Evolutionary conservation across 2,329 filamentous ascomycete species (phyloP).

Genomic region (Zymoseptoria brevis): DNA sequence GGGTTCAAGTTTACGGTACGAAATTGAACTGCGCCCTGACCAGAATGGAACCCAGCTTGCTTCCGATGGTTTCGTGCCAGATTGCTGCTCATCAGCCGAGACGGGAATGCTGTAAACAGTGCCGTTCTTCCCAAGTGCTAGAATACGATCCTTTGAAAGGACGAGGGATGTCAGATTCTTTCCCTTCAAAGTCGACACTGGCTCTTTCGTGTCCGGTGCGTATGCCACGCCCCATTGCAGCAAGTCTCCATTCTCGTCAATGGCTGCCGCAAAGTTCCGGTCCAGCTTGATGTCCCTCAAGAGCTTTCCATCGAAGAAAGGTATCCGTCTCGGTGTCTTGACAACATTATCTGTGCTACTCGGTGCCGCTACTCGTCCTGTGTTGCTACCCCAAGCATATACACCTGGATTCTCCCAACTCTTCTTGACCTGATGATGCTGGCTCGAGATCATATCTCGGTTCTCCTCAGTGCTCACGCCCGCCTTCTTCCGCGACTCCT

Average conservation of each 20-base stretch:
- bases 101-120: slow-evolving; percentile 78
- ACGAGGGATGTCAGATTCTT: slow-evolving; percentile 71
- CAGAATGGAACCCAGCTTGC: slow-evolving; percentile 68
- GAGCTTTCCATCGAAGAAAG: slow-evolving; percentile 75
- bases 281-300: slow-evolving; percentile 83
- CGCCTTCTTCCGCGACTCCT: slow-evolving; percentile 52
- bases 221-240: slow-evolving; percentile 85
- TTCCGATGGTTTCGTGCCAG: slow-evolving; percentile 57
- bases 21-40: slow-evolving; percentile 51
- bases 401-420: slow-evolving; percentile 79
- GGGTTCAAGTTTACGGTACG: slow-evolving; percentile 66
- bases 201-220: slow-evolving; percentile 54
- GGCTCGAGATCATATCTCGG: slow-evolving; percentile 68
- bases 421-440: slow-evolving; percentile 78
- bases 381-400: slow-evolving; percentile 89
- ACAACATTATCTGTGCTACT: slow-evolving; percentile 67
- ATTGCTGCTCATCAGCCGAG: slow-evolving; percentile 61
- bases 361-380: slow-evolving; percentile 75
- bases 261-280: slow-evolving; percentile 71
- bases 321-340: slow-evolving; percentile 70
- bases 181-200: slow-evolving; percentile 65
- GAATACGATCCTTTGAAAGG: slow-evolving; percentile 73
- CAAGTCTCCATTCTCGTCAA: slow-evolving; percentile 79
- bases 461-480: slow-evolving; percentile 59
- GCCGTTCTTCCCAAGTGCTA: slow-evolving; percentile 68